Percentiles rank a stretch among this genome's conserved stretches.
Conservation (phyloP, 768 basidiomycete genomes). For the Pisolithus marmoratus region DNA sequence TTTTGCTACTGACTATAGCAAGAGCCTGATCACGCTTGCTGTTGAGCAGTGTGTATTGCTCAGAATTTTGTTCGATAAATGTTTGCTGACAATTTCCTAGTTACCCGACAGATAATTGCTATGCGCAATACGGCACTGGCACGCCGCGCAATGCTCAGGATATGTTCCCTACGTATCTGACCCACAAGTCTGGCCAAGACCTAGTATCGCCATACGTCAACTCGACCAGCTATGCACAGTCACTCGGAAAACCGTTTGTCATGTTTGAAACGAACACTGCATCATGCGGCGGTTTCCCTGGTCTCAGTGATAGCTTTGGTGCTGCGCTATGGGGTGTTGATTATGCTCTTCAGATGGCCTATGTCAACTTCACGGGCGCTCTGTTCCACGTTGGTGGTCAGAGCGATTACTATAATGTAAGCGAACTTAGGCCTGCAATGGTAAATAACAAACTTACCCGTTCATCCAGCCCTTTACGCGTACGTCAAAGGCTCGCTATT, state of each 20-base stretch:
- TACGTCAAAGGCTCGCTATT: conserved; percentile 5
- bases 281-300: conserved; percentile 43
- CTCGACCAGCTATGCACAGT: conserved; percentile 37
- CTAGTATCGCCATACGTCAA: conserved; percentile 49
- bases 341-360: conserved; percentile 48
- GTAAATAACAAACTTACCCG: background rate
- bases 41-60: conserved; percentile 45
- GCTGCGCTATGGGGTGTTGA: conserved; percentile 51
- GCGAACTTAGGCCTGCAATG: conserved; percentile 15
- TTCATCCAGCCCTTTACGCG: conserved; percentile 34
- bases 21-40: conserved; percentile 38
- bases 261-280: conserved; percentile 59
- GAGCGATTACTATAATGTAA: conserved; percentile 59
- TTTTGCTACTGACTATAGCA: conserved; percentile 39
- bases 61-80: background rate
- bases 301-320: conserved; percentile 53
- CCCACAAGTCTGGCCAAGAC: conserved; percentile 45
- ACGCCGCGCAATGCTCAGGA: conserved; percentile 36
- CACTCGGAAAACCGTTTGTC: conserved; percentile 37
- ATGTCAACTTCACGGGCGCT: conserved; percentile 38
- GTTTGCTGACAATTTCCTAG: conserved; percentile 27
- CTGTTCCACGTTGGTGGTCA: conserved; percentile 56
- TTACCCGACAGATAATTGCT: conserved; percentile 61
- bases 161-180: conserved; percentile 43
- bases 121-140: conserved; percentile 41